Evolutionary conservation across 2,329 filamentous ascomycete genomes (phyloP).

Genomic region (Penicillium capsulatum): DNA sequence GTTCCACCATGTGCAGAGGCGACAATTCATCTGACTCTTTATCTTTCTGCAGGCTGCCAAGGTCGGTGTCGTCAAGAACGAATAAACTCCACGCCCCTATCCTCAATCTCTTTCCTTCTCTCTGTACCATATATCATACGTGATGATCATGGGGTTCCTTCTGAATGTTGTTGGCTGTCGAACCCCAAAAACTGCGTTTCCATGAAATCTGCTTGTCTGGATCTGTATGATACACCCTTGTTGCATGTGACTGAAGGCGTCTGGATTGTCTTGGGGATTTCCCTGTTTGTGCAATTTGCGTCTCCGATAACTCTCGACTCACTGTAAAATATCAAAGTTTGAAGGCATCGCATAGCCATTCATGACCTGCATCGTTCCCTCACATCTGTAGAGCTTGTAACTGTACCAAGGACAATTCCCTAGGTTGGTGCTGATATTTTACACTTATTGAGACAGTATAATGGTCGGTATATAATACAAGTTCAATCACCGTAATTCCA

Average conservation of each 20-base stretch:
- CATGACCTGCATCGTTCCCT: too few species aligned
- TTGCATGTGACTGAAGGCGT: conserved; percentile 31
- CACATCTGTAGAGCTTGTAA: too few species aligned
- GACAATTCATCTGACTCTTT: conserved; percentile 10
- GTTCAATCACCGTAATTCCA: conserved; percentile 64
- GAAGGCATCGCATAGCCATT: not conserved
- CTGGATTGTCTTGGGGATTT: conserved; percentile 26
- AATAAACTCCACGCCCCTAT: conserved; percentile 27
- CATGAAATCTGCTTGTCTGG: conserved; percentile 25
- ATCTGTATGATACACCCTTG: conserved; percentile 34
- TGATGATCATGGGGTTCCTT: conserved; percentile 25
- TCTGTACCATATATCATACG: conserved; percentile 37
- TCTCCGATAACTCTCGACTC: conserved; percentile 32
- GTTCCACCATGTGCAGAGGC: conserved; percentile 14
- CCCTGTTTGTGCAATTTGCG: conserved; percentile 18
- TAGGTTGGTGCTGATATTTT: too few species aligned
- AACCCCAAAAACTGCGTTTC: conserved; percentile 20
- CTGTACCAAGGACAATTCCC: too few species aligned
- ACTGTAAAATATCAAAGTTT: conserved; percentile 30
- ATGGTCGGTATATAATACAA: conserved; percentile 16
- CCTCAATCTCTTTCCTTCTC: conserved; percentile 14
- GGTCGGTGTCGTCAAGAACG: conserved; percentile 92
- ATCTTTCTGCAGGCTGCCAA: conserved; percentile 64
- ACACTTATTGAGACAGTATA: conserved; percentile 6
- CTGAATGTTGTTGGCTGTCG: conserved; percentile 23